A percentile compares a stretch with the other conserved stretches of the same genome.
Conservation (phyloP, 2,329 filamentous ascomycete species). For the Venturia aucupariae region DNA sequence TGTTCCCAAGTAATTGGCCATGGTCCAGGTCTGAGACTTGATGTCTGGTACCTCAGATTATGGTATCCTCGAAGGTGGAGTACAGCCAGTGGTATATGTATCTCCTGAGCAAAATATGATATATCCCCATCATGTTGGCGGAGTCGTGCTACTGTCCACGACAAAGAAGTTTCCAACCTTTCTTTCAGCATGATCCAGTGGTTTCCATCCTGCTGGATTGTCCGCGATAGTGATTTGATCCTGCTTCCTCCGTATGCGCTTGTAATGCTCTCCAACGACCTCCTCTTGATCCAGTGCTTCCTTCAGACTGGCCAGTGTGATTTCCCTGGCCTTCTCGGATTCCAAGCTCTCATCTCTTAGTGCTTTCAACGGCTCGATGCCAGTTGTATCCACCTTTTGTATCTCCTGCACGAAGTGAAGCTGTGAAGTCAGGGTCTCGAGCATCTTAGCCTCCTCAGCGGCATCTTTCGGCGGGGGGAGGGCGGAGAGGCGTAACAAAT, state of each 20-base stretch:
- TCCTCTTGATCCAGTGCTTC: slow-evolving; percentile 52
- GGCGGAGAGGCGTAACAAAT: slow-evolving; percentile 82
- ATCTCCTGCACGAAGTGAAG: slow-evolving; percentile 85
- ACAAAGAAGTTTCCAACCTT: slow-evolving; percentile 68
- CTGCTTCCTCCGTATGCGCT: slow-evolving; percentile 41
- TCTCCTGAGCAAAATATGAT: not conserved
- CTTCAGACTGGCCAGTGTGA: slow-evolving; percentile 49
- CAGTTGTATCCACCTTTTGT: slow-evolving; percentile 65
- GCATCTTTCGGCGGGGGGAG: slow-evolving; percentile 60
- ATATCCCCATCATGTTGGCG: not conserved
- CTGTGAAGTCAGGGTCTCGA: slow-evolving; percentile 68
- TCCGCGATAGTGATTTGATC: slow-evolving; percentile 22
- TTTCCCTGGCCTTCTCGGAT: slow-evolving; percentile 44
- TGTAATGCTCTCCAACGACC: slow-evolving; percentile 44
- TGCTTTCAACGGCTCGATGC: slow-evolving; percentile 63
- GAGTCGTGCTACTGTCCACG: slow-evolving; percentile 46
- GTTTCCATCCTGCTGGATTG: slow-evolving; percentile 59
- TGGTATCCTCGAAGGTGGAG: too few relatives aligned
- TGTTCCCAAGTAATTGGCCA: not conserved
- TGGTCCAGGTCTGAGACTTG: too few relatives aligned
- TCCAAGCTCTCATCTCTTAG: slow-evolving; percentile 68
- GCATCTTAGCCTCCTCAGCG: slow-evolving; percentile 59
- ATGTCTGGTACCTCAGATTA: too few relatives aligned
- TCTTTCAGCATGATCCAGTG: slow-evolving; percentile 54
- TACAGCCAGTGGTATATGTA: too few relatives aligned